These are phyloP conservation scores for Paralagenidium karlingii DNA, from an alignment of 352 stramenopile genomes.

Conservation along the genomic window DNA sequence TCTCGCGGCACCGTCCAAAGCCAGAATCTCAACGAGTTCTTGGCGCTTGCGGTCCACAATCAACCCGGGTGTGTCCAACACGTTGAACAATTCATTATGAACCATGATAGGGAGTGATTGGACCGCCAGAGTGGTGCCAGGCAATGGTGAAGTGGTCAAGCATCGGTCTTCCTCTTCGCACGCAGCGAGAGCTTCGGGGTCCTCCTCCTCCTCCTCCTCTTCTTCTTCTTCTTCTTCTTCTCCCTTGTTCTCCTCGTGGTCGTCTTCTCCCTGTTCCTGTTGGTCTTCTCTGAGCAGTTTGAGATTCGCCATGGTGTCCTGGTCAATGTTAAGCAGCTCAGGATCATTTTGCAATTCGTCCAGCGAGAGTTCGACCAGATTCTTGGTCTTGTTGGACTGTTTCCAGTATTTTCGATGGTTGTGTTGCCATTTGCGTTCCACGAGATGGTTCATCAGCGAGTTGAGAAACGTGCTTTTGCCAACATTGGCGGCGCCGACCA, in stretches of 20 bases:
- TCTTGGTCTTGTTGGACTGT: conserved; percentile 32
- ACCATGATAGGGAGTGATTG: conserved; percentile 67
- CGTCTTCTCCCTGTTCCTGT: conserved; percentile 6
- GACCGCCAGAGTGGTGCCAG: conserved; percentile 83
- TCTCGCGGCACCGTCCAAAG: conserved; percentile 40
- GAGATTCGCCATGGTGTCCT: conserved; percentile 11
- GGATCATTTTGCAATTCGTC: conserved; percentile 29
- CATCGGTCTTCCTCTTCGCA: conserved; percentile 35
- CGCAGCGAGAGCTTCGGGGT: conserved; percentile 53
- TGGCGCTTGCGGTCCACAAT: conserved; percentile 70
- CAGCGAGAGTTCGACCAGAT: conserved; percentile 33
- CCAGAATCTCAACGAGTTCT: conserved; percentile 65
- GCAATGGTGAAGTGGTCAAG: conserved; percentile 85
- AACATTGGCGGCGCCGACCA: conserved; percentile 86
- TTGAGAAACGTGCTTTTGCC: conserved; percentile 91
- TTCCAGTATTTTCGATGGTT: conserved; percentile 84
- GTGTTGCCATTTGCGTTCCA: conserved; percentile 74
- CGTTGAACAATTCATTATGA: conserved; percentile 72
- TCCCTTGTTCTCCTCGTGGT: not conserved
- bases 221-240: conserved; percentile 5
- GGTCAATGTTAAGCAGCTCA: conserved; percentile 47
- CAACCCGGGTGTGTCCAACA: conserved; percentile 65
- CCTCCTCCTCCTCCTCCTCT: conserved; percentile 40
- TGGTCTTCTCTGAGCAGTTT: conserved; percentile 1
- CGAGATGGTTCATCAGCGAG: conserved; percentile 72